Percentiles rank a stretch among this genome's conserved stretches.
phyloP scores from a whole-genome alignment of 2,329 filamentous ascomycete genomes.

The Penicillium verrucosum region DNA sequence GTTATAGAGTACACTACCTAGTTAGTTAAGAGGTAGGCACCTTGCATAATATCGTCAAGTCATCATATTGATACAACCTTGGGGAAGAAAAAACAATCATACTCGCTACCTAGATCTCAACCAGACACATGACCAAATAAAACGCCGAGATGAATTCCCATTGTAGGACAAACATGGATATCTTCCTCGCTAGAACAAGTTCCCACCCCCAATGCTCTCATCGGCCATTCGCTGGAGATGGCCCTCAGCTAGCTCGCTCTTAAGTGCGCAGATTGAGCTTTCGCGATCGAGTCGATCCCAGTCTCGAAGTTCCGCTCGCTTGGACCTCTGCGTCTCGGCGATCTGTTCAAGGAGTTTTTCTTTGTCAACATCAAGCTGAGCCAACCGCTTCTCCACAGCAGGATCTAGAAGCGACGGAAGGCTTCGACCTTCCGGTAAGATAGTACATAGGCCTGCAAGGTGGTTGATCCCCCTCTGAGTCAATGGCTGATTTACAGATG shows the following conservation, averaged over 20 bases:
- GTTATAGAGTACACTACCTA: no score
- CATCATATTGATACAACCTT: conserved; percentile 1
- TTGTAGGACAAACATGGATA: conserved; percentile 12
- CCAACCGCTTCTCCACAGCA: conserved; percentile 43
- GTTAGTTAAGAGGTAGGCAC: no score
- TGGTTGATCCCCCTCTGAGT: conserved; percentile 41
- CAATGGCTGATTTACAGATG: conserved; percentile 38
- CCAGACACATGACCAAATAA: background rate
- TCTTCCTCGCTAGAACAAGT: conserved; percentile 31
- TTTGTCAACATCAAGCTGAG: conserved; percentile 45
- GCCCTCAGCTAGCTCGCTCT: conserved; percentile 49
- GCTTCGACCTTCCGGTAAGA: conserved; percentile 44
- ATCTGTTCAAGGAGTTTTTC: conserved; percentile 46
- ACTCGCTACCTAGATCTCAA: background rate
- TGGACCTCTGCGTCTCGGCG: conserved; percentile 43
- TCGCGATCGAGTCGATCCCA: conserved; percentile 50
- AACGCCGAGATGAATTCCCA: background rate
- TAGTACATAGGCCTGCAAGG: conserved; percentile 37
- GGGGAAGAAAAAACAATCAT: background rate
- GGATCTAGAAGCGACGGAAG: conserved; percentile 39
- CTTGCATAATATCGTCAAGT: background rate
- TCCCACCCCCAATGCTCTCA: conserved; percentile 41
- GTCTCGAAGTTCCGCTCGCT: conserved; percentile 43
- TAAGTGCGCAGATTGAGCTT: conserved; percentile 45
- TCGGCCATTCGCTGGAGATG: conserved; percentile 48